Evolutionary conservation across 2,329 filamentous ascomycete genomes (phyloP).

Genomic region (Cryphonectria carpinicola): DNA sequence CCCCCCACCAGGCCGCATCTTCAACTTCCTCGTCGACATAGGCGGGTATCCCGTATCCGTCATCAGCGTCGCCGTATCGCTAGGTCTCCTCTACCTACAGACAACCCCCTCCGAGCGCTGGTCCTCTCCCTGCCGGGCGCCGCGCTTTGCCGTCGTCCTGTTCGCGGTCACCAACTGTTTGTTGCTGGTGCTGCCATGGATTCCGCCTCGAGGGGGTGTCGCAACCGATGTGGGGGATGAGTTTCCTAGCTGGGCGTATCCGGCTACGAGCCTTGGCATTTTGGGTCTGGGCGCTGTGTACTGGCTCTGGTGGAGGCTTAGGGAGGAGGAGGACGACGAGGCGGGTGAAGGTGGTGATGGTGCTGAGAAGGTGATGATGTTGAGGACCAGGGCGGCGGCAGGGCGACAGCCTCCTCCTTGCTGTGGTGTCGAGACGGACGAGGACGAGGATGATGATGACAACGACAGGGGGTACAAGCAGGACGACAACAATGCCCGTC

Average conservation of each 20-base stretch:
- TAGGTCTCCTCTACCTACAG: slow-evolving; percentile 41
- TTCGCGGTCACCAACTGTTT: slow-evolving; percentile 40
- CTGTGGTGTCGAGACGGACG: not conserved
- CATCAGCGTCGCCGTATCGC: slow-evolving; percentile 40
- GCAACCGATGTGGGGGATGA: slow-evolving; percentile 31
- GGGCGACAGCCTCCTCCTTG: not conserved
- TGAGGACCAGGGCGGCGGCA: not conserved
- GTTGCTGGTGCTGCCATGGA: slow-evolving; percentile 42
- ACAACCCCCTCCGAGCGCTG: slow-evolving; percentile 36
- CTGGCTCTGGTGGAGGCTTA: slow-evolving; percentile 41
- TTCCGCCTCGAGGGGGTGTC: slow-evolving; percentile 36
- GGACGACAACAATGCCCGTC: not conserved
- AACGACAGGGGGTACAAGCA: not conserved
- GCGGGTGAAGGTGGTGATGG: slow-evolving; percentile 12
- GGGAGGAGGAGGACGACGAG: slow-evolving; percentile 2
- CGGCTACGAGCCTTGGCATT: slow-evolving; percentile 41
- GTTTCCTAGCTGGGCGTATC: slow-evolving; percentile 44
- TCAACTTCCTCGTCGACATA: slow-evolving; percentile 45
- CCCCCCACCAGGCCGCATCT: slow-evolving; percentile 48
- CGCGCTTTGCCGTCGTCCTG: slow-evolving; percentile 35
- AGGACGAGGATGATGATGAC: not conserved
- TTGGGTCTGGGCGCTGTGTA: slow-evolving; percentile 40
- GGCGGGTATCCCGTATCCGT: slow-evolving; percentile 44
- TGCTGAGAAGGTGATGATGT: not conserved
- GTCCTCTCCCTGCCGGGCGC: slow-evolving; percentile 38